Conservation (phyloP, 768 basidiomycete genomes). For the Russula olivacea region DNA sequence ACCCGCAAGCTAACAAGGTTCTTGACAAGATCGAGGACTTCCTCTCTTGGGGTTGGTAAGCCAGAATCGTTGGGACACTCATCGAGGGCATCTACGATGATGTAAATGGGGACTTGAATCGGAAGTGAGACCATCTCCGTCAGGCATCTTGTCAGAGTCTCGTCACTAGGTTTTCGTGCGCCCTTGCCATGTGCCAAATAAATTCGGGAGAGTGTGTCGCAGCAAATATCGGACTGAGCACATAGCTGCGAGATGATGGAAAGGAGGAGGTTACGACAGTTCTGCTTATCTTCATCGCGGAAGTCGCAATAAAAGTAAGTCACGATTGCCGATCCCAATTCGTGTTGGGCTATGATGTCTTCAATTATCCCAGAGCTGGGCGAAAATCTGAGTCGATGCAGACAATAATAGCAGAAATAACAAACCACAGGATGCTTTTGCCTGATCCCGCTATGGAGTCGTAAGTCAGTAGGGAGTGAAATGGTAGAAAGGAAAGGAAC, state of each 20-base stretch:
- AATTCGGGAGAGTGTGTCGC: neutral
- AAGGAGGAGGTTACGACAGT: neutral
- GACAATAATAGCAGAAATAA: neutral
- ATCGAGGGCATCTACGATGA: neutral
- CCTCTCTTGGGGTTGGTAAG: neutral
- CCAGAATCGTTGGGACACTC: slow-evolving; percentile 2
- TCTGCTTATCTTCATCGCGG: slow-evolving; percentile 1
- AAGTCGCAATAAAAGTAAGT: slow-evolving; percentile 3
- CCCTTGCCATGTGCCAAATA: neutral
- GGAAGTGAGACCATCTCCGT: neutral
- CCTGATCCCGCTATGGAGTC: neutral
- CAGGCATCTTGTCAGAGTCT: neutral
- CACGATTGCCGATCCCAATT: neutral
- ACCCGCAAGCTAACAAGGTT: neutral
- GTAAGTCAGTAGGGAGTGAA: neutral
- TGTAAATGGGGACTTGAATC: neutral
- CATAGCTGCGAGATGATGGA: neutral
- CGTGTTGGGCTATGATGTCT: neutral
- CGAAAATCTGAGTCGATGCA: neutral
- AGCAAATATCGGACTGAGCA: neutral
- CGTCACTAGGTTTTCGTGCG: neutral
- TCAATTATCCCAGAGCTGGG: neutral
- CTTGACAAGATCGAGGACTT: neutral
- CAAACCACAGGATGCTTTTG: neutral
- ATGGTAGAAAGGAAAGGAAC: too few species aligned